Evolutionary conservation across 2,329 filamentous ascomycete genomes (phyloP), one percentile per base, ranked within the genome.

Genomic region (Stagonosporopsis rhizophila): DNA sequence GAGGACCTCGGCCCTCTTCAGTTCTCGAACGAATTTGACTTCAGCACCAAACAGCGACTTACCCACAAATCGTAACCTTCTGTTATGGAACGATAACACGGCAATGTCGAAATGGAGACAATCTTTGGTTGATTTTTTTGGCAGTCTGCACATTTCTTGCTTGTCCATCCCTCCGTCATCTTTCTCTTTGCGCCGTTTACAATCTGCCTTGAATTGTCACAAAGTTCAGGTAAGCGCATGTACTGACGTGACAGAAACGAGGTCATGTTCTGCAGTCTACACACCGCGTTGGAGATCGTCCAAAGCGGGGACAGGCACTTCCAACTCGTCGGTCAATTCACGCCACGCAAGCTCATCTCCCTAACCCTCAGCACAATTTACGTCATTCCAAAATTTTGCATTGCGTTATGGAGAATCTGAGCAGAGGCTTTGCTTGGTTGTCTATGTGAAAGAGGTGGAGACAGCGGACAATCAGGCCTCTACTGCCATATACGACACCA

Each of bases 261-360:
- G 6, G 15, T 44, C 23, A 48, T 25, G 27, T 15, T 14, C 17
- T 44, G 51, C 44, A 23, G 44, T 39, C 44, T 32, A 49, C 39
- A 39, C 30, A 48, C 38, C 32, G 38, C 41, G 39, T 54, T 39
- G 32, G 38, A 30, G 38, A 39, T 34, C 20, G 39, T 49, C 52
- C 44, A 54, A 54, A 48, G 44, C 39, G 52, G 52, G 44, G 44
- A 49, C 44, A 49, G n/a, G n/a, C 19, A 32, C 39, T 37, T 27
- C 32, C 30, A 44, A 39, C 32, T 38, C 41, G 37, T 20, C 52
- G 49, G 25, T 44, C 22, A 17, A 34, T 25, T 27, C 19, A 34
- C 30, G 8, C 22, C 11, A 44, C 38, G 25, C 32, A 34, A 22
- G 38, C 7, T 44, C 39, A 6, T 34, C 38, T 17, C 19, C 6